phyloP scores from a whole-genome alignment of 2,329 filamentous ascomycete genomes.

The Malbranchea zuffiana region DNA sequence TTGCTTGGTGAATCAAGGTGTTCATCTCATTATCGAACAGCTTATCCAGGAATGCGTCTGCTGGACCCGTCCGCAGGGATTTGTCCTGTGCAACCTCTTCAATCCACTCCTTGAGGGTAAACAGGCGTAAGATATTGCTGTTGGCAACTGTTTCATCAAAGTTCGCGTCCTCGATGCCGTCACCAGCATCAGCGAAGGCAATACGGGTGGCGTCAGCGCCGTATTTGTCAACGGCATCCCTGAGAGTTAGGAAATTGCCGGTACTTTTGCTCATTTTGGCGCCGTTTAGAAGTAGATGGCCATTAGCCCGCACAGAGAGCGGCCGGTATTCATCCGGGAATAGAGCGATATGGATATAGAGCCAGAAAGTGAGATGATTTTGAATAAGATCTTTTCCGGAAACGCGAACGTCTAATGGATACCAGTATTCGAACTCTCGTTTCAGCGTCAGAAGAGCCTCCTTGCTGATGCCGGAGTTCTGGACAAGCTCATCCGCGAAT shows the following conservation, averaged over 20 bases:
- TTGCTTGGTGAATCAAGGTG: conserved; percentile 64
- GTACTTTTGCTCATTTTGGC: conserved; percentile 99
- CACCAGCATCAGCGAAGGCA: conserved; percentile 85
- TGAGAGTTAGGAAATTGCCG: conserved; percentile 90
- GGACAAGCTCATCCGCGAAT: conserved; percentile 52
- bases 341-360: conserved; percentile 85
- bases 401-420: conserved; percentile 77
- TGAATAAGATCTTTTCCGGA: conserved; percentile 89
- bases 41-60: conserved; percentile 70
- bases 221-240: conserved; percentile 78
- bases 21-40: conserved; percentile 94
- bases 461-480: conserved; percentile 59
- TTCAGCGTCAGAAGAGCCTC: conserved; percentile 68
- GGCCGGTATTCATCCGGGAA: conserved; percentile 88
- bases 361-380: conserved; percentile 90
- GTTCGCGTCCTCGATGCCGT: conserved; percentile 90
- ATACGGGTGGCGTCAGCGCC: conserved; percentile 87
- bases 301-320: conserved; percentile 72
- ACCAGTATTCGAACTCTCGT: conserved; percentile 93
- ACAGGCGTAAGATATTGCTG: conserved; percentile 76
- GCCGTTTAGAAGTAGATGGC: conserved; percentile 86
- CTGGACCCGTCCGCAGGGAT: conserved; percentile 63
- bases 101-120: conserved; percentile 77
- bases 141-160: conserved; percentile 94
- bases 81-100: conserved; percentile 70